These are phyloP conservation scores for Orbilia javanica DNA, from an alignment of 2,329 filamentous ascomycete genomes.

Conservation along the genomic window DNA sequence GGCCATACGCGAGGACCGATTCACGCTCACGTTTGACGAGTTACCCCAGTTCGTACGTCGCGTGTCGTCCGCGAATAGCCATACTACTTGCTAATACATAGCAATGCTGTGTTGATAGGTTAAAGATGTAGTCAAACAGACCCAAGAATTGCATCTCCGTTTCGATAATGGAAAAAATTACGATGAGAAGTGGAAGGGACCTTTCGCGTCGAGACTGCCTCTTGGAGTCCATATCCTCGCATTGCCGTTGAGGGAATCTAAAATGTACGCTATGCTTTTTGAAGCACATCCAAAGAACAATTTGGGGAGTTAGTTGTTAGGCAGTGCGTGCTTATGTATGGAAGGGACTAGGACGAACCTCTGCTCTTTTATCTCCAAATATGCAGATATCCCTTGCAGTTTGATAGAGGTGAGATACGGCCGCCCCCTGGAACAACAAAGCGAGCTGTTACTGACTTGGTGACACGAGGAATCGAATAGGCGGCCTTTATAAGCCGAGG, in stretches of 20 bases:
- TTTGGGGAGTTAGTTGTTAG: too few species aligned
- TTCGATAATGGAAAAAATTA: conserved; percentile 52
- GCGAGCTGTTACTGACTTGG: neutral
- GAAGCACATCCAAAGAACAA: neutral
- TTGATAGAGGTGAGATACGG: conserved; percentile 40
- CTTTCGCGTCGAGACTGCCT: conserved; percentile 50
- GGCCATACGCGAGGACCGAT: conserved; percentile 60
- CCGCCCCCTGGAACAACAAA: neutral
- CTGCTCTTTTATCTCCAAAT: conserved; percentile 40
- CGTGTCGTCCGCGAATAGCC: neutral
- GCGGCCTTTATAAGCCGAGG: conserved; percentile 19
- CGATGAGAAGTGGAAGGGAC: conserved; percentile 28
- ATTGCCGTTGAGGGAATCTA: conserved; percentile 33
- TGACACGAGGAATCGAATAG: too few species aligned
- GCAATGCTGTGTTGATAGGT: conserved; percentile 24
- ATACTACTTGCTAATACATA: conserved; percentile 7
- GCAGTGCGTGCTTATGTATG: conserved; percentile 19
- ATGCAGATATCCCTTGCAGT: conserved; percentile 33
- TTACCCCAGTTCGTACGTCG: conserved; percentile 58
- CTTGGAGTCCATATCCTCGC: conserved; percentile 43
- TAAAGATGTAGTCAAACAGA: conserved; percentile 46
- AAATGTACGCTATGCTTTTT: conserved; percentile 37
- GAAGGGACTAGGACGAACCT: conserved; percentile 44
- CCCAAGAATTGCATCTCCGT: conserved; percentile 44
- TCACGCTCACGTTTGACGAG: conserved; percentile 59